Evolutionary conservation across 2,329 filamentous ascomycete genomes (phyloP), one percentile per base, ranked within the genome.

Genomic region (Eutypa lata): DNA sequence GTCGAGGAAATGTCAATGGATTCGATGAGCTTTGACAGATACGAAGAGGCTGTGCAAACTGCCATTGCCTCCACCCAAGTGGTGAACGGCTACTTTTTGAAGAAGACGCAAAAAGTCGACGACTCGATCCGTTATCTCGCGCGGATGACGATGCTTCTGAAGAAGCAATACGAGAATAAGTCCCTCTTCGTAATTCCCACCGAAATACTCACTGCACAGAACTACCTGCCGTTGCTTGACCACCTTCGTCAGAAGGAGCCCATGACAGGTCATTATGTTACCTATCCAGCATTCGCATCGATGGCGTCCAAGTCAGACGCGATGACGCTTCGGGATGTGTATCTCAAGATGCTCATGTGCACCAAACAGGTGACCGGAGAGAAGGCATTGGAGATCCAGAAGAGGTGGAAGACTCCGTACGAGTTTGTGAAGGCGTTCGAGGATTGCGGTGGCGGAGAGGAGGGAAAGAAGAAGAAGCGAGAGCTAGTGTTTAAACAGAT

Each of bases 281-380:
- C 80, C 11, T 91, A 91, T 61, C 73, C 79, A 0, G 86, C 86
- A 0, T 92, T 93, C 65, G 83, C 86, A 0, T 84, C 84, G 1
- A 71, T 93, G 44, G 84, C 84, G 1, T 89, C 86, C 8, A 94
- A 94, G 68, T 90, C 87, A 0, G 87, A 89, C 49, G 81, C 81
- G 53, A 81, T 91, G 61, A 89, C 88, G 0, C 73, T 93, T 10
- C 77, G 88, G 51, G 90, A 94, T 61, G 69, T 92, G 0, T 93
- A 83, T 60, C 73, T 94, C 24, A 92, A 92, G 69, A 93, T 94
- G 89, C 78, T 94, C 47, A 91, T 94, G 89, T 90, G 87, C 57
- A 90, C 82, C 2, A 81, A 81, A 51, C 88, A 88, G 1, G 76
- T 94, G 13, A 89, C 87, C 1, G 88, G 87, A 3, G 89, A 92